Percentiles rank a stretch among this genome's conserved stretches.
Evolutionary conservation across 2,329 filamentous ascomycete genomes (phyloP).

Genomic region (Trichoderma arundinaceum): DNA sequence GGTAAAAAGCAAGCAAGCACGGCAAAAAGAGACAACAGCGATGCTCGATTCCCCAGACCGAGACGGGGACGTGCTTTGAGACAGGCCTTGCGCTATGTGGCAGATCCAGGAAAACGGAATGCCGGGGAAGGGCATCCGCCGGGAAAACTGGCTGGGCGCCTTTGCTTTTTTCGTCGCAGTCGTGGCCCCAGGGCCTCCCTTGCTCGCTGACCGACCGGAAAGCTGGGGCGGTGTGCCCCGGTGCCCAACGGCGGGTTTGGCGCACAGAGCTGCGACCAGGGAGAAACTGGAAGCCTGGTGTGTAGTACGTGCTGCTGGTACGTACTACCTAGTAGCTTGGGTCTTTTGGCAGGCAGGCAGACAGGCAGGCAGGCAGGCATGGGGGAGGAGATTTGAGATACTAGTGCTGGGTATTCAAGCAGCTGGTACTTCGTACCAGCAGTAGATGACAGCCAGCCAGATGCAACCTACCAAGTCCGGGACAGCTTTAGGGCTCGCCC

Average conservation of each 20-base stretch:
- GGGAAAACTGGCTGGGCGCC: conserved; percentile 14
- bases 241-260: conserved; percentile 24
- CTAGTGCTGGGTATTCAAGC: no score
- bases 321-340: no score
- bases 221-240: conserved; percentile 31
- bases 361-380: not conserved
- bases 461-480: conserved; percentile 13
- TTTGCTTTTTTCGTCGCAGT: conserved; percentile 16
- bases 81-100: conserved; percentile 2
- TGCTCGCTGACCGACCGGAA: conserved; percentile 28
- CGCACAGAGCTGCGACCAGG: not conserved
- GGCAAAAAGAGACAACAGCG: conserved; percentile 7
- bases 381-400: not conserved
- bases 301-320: no score
- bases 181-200: conserved; percentile 4
- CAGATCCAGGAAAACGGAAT: conserved; percentile 30
- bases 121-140: conserved; percentile 31
- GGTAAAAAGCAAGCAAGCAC: conserved; percentile 7
- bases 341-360: no score
- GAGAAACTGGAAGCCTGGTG: no score
- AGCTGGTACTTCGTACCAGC: no score
- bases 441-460: conserved; percentile 4
- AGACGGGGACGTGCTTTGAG: not conserved
- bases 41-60: conserved; percentile 28
- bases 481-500: no score